Conservation (phyloP, 768 basidiomycete species). For the Boletus fagicola region DNA sequence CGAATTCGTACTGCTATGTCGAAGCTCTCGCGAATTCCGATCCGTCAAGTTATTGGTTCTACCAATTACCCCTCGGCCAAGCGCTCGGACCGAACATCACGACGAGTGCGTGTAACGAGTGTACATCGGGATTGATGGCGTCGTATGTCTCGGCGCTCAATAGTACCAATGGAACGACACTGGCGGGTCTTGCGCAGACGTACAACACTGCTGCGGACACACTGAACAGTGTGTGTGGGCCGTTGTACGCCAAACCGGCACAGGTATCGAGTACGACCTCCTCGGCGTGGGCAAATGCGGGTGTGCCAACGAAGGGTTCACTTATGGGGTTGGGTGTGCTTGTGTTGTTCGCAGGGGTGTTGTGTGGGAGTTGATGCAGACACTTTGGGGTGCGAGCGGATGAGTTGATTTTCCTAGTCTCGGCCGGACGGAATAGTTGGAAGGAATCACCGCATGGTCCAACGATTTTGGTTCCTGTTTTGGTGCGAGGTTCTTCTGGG, state of each 20-base stretch:
- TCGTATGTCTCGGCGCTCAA: constrained; percentile 48
- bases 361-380: constrained; percentile 14
- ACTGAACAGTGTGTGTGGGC: constrained; percentile 51
- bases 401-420: background rate
- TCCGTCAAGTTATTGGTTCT: constrained; percentile 72
- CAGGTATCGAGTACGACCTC: constrained; percentile 12
- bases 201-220: constrained; percentile 48
- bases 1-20: constrained; percentile 72
- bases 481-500: background rate
- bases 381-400: background rate
- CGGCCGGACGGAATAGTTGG: background rate
- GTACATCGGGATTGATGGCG: constrained; percentile 58
- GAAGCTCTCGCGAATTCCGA: constrained; percentile 56
- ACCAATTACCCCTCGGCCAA: constrained; percentile 61
- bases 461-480: background rate
- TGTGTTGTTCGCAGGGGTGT: constrained; percentile 9
- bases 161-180: constrained; percentile 32
- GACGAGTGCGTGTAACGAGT: constrained; percentile 58
- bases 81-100: constrained; percentile 46
- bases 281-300: constrained; percentile 9
- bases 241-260: constrained; percentile 38
- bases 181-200: constrained; percentile 43
- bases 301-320: constrained; percentile 3
- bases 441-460: background rate
- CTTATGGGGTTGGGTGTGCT: constrained; percentile 12